These are phyloP conservation scores for Phytophthora boehmeriae DNA, from an alignment of 352 stramenopile genomes.

Conservation along the genomic window DNA sequence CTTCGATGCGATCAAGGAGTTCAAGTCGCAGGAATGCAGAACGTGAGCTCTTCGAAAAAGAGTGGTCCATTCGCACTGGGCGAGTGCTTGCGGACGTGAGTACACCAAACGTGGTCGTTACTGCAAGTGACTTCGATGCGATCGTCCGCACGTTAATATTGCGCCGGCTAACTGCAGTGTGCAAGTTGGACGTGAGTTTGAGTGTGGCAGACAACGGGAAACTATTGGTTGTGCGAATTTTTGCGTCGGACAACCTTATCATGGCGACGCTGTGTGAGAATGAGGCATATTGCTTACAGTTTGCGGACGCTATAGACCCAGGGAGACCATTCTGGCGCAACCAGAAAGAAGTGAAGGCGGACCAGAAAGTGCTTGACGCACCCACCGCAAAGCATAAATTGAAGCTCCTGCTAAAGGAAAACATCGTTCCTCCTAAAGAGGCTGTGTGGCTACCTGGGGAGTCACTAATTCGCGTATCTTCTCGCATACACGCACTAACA, in stretches of 20 bases:
- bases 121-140: constrained; percentile 46
- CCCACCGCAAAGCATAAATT: constrained; percentile 63
- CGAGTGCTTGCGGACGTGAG: constrained; percentile 17
- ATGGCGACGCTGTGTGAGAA: constrained; percentile 59
- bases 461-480: constrained; percentile 45
- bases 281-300: constrained; percentile 54
- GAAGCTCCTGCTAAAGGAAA: constrained; percentile 41
- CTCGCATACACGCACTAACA: constrained; percentile 54
- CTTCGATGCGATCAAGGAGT: constrained; percentile 18
- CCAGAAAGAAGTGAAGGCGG: constrained; percentile 47
- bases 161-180: constrained; percentile 47
- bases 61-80: constrained; percentile 34
- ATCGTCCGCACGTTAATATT: constrained; percentile 65
- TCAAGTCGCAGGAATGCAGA: constrained; percentile 10
- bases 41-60: constrained; percentile 29
- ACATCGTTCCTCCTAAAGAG: constrained; percentile 45
- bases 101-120: constrained; percentile 12
- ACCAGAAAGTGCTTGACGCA: constrained; percentile 50
- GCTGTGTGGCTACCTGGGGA: constrained; percentile 49
- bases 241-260: constrained; percentile 68
- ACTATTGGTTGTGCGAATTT: constrained; percentile 53
- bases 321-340: constrained; percentile 53
- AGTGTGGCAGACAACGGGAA: constrained; percentile 55
- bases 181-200: constrained; percentile 66
- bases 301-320: constrained; percentile 65